These are phyloP conservation scores for Beta corolliflora DNA, from an alignment of 179 eudicot genomes.

Conservation along the genomic window DNA sequence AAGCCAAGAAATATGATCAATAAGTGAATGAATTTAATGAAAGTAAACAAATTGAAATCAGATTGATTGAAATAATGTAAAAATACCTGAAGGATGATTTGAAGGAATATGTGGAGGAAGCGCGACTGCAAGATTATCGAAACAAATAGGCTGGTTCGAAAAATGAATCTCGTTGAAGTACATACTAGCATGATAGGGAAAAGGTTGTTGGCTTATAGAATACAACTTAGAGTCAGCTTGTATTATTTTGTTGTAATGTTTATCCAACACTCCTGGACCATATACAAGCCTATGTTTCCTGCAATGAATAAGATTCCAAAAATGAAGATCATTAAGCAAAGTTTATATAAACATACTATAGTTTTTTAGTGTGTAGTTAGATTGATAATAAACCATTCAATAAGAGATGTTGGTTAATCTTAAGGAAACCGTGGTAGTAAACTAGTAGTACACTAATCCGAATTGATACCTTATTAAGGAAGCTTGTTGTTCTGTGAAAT, in stretches of 20 bases:
- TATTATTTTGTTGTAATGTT: constrained; percentile 45
- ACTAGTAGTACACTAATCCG: too few species aligned
- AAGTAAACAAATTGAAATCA: too few species aligned
- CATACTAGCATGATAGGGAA: constrained; percentile 34
- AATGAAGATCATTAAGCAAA: too few species aligned
- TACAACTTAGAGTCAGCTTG: constrained; percentile 35
- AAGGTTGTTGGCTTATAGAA: constrained; percentile 40
- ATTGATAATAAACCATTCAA: too few species aligned
- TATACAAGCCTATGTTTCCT: constrained; percentile 52
- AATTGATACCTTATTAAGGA: constrained; percentile 41
- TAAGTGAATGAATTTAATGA: too few species aligned
- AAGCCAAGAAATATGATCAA: too few species aligned
- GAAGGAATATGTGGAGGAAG: not conserved
- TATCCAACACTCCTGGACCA: constrained; percentile 36
- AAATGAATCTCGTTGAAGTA: constrained; percentile 28
- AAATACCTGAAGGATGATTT: too few species aligned
- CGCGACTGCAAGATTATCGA: not conserved
- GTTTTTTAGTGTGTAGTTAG: too few species aligned
- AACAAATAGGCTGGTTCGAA: not conserved
- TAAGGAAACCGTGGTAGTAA: too few species aligned
- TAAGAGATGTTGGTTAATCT: too few species aligned
- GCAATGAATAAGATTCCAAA: not conserved
- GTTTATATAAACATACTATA: too few species aligned
- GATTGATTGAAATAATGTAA: not conserved
- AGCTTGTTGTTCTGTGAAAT: constrained; percentile 68